Evolutionary conservation across 192 early-diverging fungal species (phyloP).

Genomic region (Blastocladiella britannica): DNA sequence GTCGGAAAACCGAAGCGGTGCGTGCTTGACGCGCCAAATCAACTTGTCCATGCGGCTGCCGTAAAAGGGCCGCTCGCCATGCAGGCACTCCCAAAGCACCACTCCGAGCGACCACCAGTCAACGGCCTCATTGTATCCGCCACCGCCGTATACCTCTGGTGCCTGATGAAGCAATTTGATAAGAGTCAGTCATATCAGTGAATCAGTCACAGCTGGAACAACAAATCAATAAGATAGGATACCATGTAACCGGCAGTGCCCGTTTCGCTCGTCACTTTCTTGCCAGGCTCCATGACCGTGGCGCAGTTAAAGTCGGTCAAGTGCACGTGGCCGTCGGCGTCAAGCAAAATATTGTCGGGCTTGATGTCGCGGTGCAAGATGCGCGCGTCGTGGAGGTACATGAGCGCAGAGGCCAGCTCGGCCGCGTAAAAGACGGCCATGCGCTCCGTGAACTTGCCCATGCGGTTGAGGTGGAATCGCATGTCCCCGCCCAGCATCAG

Average conservation of each 20-base stretch:
- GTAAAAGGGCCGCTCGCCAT: conserved; percentile 62
- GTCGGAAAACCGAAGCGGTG: conserved; percentile 43
- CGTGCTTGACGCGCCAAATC: conserved; percentile 43
- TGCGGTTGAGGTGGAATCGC: conserved; percentile 62
- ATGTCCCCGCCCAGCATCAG: conserved; percentile 90
- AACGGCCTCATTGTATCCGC: conserved; percentile 17
- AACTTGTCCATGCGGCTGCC: conserved; percentile 54
- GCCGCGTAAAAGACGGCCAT: conserved; percentile 51
- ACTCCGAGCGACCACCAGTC: conserved; percentile 76
- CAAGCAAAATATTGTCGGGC: conserved; percentile 66
- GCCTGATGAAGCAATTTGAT: background rate
- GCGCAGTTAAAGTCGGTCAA: conserved; percentile 79
- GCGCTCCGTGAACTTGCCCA: conserved; percentile 38
- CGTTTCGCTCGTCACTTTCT: conserved; percentile 48
- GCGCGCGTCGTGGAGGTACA: conserved; percentile 42
- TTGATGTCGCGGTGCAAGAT: conserved; percentile 35
- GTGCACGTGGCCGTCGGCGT: conserved; percentile 54
- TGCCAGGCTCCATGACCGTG: conserved; percentile 36
- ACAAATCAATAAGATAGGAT: background rate
- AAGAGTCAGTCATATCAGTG: conserved; percentile 1
- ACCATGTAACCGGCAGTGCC: conserved; percentile 81
- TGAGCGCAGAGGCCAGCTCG: conserved; percentile 39
- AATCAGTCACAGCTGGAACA: background rate
- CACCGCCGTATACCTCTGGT: conserved; percentile 1
- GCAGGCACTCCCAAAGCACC: conserved; percentile 49